Conservation (phyloP, 495 filamentous ascomycete genomes). For the Parmelia sp. region DNA sequence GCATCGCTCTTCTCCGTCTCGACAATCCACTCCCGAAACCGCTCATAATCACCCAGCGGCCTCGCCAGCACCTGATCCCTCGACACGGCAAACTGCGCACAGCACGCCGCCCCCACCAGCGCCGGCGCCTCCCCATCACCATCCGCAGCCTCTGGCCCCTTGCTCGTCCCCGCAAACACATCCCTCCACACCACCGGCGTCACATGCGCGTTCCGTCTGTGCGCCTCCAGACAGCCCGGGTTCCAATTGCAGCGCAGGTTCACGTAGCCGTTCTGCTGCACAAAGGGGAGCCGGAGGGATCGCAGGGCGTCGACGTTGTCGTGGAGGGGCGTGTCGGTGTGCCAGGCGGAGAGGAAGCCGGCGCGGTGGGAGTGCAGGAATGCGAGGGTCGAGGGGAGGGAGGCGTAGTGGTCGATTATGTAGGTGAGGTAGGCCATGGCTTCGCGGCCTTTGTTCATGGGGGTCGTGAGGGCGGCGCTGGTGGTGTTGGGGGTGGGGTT, state of each 20-base stretch:
- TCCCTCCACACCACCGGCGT: conserved; percentile 37
- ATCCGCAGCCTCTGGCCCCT: conserved; percentile 9
- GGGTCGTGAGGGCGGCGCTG: conserved; percentile 24
- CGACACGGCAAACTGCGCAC: conserved; percentile 64
- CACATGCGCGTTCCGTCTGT: conserved; percentile 32
- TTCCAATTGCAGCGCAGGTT: conserved; percentile 44
- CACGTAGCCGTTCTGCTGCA: conserved; percentile 41
- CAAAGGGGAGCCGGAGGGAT: conserved; percentile 37
- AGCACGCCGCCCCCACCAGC: conserved; percentile 48
- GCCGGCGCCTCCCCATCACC: conserved; percentile 31
- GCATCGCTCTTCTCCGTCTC: conserved; percentile 51
- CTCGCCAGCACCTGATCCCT: conserved; percentile 44
- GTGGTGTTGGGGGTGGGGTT: conserved; percentile 48
- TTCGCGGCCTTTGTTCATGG: conserved; percentile 45
- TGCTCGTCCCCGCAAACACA: conserved; percentile 37
- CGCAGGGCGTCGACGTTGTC: conserved; percentile 32
- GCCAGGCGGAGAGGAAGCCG: conserved; percentile 37
- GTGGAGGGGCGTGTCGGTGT: conserved; percentile 37
- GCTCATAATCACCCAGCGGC: conserved; percentile 47
- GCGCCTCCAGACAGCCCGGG: conserved; percentile 41
- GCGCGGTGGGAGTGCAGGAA: conserved; percentile 46
- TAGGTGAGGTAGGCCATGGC: conserved; percentile 47
- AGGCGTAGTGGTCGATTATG: conserved; percentile 45
- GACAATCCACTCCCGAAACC: conserved; percentile 55
- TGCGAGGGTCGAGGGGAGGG: conserved; percentile 41